These are phyloP conservation scores for Starmerella bombi DNA, from an alignment of 805 yeast genomes.

Conservation along the genomic window DNA sequence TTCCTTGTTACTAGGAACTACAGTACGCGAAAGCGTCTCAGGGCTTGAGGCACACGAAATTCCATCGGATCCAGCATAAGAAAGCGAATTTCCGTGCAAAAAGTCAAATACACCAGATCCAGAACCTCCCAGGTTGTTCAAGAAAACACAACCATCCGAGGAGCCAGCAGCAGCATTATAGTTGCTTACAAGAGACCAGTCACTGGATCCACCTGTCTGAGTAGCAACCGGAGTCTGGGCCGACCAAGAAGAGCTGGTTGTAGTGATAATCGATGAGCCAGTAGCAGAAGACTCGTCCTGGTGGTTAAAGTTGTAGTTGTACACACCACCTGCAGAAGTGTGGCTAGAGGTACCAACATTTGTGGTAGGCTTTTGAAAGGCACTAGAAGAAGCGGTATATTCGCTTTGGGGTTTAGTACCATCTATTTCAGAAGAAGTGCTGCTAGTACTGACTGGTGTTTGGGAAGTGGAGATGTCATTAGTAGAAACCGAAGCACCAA, in stretches of 20 bases:
- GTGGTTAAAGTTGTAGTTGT: conserved; percentile 21
- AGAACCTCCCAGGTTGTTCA: conserved; percentile 69
- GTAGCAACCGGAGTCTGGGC: conserved; percentile 17
- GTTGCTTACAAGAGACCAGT: conserved; percentile 69
- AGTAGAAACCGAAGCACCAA: conserved; percentile 12
- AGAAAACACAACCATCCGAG: conserved; percentile 59
- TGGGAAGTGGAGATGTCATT: conserved; percentile 15
- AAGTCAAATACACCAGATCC: conserved; percentile 84
- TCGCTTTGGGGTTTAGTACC: too few species aligned
- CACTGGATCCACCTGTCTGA: conserved; percentile 30
- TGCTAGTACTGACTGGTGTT: conserved; percentile 8
- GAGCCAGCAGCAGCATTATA: conserved; percentile 53
- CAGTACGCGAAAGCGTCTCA: conserved; percentile 52
- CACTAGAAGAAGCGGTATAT: background rate
- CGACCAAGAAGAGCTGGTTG: conserved; percentile 17
- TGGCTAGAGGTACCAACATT: conserved; percentile 10
- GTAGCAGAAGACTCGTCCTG: conserved; percentile 20
- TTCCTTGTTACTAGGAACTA: conserved; percentile 63
- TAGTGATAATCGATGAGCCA: conserved; percentile 21
- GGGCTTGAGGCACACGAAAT: conserved; percentile 56
- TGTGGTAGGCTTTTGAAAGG: background rate
- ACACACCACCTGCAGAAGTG: conserved; percentile 1
- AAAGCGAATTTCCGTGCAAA: conserved; percentile 83
- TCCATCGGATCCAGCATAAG: conserved; percentile 72
- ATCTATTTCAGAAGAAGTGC: background rate